Evolutionary conservation across 805 yeast species (phyloP).

Genomic region (Yamadazyma endophytica): DNA sequence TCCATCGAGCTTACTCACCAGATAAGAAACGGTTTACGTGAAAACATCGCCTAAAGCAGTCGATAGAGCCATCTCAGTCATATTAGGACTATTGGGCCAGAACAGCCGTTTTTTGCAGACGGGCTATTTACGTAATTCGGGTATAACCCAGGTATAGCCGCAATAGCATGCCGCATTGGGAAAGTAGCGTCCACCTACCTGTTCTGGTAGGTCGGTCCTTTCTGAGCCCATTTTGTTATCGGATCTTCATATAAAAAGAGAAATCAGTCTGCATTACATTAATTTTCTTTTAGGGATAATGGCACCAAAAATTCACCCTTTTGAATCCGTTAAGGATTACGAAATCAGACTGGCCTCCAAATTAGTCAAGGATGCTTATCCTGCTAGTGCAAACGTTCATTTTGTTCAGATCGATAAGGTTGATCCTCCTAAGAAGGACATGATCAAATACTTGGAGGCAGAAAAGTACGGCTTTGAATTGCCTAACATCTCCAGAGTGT

Average conservation of each 20-base stretch:
- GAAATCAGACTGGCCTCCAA: slow-evolving; percentile 57
- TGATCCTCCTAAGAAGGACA: slow-evolving; percentile 77
- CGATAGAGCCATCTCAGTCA: too few species aligned
- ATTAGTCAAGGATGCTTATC: slow-evolving; percentile 55
- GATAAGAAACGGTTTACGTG: too few species aligned
- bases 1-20: too few species aligned
- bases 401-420: slow-evolving; percentile 63
- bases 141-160: not conserved
- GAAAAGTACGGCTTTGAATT: slow-evolving; percentile 48
- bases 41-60: too few species aligned
- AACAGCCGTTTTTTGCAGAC: too few species aligned
- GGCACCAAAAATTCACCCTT: slow-evolving; percentile 42
- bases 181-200: not conserved
- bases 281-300: not conserved
- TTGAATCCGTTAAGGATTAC: slow-evolving; percentile 54
- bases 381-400: slow-evolving; percentile 51
- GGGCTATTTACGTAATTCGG: too few species aligned
- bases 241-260: not conserved
- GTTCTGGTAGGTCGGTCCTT: slow-evolving; percentile 1
- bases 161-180: slow-evolving; percentile 1
- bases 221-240: not conserved
- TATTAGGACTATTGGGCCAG: too few species aligned
- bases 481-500: slow-evolving; percentile 64
- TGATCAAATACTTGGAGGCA: slow-evolving; percentile 63
- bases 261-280: not conserved